Evolutionary conservation across 805 yeast genomes (phyloP).

Genomic region (Barnettozyma vustinii): DNA sequence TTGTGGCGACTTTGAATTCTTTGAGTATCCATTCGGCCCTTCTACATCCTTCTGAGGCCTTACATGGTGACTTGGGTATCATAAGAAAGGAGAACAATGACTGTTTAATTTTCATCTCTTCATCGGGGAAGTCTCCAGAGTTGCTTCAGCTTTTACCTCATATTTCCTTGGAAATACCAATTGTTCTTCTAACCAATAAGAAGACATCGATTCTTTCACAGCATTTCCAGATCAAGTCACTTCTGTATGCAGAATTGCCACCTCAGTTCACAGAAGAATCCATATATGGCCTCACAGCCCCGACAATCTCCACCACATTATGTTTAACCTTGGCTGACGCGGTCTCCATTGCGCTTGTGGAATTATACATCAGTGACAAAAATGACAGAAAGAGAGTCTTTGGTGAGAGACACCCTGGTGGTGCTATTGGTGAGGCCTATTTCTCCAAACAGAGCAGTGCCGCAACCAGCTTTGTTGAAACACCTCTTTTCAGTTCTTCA

Average conservation of each 20-base stretch:
- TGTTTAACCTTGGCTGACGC: constrained; percentile 76
- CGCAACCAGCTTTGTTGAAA: constrained; percentile 3
- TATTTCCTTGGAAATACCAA: constrained; percentile 46
- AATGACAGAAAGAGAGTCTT: constrained; percentile 49
- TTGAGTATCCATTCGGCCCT: constrained; percentile 61
- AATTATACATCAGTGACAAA: constrained; percentile 54
- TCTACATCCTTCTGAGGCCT: constrained; percentile 81
- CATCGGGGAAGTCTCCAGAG: constrained; percentile 83
- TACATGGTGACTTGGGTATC: constrained; percentile 86
- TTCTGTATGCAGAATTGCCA: constrained; percentile 62
- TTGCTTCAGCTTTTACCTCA: constrained; percentile 47
- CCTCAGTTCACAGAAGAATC: constrained; percentile 47
- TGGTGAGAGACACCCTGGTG: constrained; percentile 83
- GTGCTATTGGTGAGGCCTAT: constrained; percentile 68
- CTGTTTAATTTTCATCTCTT: constrained; percentile 59
- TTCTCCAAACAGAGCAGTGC: constrained; percentile 26
- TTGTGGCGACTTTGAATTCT: constrained; percentile 79
- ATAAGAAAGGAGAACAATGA: constrained; percentile 51
- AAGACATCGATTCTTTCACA: constrained; percentile 50
- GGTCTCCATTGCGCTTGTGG: constrained; percentile 66
- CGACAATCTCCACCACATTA: constrained; percentile 78
- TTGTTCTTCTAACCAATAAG: constrained; percentile 59
- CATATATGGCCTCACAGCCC: constrained; percentile 77
- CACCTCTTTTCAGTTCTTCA: constrained; percentile 9
- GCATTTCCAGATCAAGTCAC: constrained; percentile 42